These are phyloP conservation scores for Exophiala aquamarina DNA, from an alignment of 2,329 filamentous ascomycete species.

Conservation along the genomic window DNA sequence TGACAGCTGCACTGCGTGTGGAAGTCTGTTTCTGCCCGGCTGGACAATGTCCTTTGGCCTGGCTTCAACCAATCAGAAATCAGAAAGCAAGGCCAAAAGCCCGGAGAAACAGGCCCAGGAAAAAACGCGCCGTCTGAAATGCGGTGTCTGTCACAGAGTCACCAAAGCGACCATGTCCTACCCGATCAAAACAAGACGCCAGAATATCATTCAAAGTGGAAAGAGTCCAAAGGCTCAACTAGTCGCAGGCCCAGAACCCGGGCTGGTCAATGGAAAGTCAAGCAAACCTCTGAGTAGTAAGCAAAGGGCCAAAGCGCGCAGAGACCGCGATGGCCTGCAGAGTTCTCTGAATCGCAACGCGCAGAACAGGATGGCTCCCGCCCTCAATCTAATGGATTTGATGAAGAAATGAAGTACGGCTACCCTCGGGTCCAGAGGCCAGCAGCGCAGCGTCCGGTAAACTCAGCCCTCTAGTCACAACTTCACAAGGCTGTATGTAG, in stretches of 20 bases:
- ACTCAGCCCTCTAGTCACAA: too few relatives aligned
- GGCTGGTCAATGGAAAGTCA: neutral
- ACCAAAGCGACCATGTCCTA: constrained; percentile 5
- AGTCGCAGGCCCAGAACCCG: neutral
- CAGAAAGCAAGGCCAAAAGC: neutral
- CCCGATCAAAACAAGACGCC: neutral
- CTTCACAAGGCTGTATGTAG: too few relatives aligned
- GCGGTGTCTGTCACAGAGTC: constrained; percentile 12
- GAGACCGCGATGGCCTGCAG: constrained; percentile 51
- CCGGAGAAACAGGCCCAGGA: constrained; percentile 16
- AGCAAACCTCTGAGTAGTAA: constrained; percentile 45
- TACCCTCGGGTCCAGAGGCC: neutral
- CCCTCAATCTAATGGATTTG: constrained; percentile 27
- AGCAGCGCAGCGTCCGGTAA: too few relatives aligned
- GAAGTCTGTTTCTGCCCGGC: constrained; percentile 35
- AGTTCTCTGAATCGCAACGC: constrained; percentile 45
- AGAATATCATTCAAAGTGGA: neutral
- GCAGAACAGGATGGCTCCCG: constrained; percentile 7
- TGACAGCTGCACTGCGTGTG: constrained; percentile 43
- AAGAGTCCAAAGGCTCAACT: neutral
- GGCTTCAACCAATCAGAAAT: neutral
- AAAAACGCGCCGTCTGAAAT: constrained; percentile 9
- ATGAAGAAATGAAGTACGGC: constrained; percentile 23
- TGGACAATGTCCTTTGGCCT: constrained; percentile 30
- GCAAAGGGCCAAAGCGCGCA: constrained; percentile 56